Conservation (phyloP, 768 basidiomycete species). For the Leccinum olivaceopallidum region DNA sequence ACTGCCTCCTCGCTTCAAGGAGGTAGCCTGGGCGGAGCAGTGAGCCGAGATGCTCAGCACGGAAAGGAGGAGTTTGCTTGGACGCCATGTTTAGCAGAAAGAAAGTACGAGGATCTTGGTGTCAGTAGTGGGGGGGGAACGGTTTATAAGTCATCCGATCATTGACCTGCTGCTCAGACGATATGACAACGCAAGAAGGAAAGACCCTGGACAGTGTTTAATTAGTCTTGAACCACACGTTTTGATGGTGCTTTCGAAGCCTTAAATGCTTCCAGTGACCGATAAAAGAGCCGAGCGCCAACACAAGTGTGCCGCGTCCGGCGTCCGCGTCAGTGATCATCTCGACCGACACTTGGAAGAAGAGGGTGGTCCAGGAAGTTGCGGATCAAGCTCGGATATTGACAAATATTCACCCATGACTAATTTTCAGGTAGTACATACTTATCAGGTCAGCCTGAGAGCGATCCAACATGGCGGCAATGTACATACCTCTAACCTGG, state of each 20-base stretch:
- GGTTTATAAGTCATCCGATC: not conserved
- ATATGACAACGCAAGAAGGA: not conserved
- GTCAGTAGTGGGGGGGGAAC: not conserved
- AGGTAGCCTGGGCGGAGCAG: slow-evolving; percentile 43
- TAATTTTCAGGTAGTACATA: no score
- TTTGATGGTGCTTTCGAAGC: no score
- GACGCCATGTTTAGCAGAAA: slow-evolving; percentile 12
- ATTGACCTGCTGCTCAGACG: not conserved
- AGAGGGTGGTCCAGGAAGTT: no score
- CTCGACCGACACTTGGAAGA: no score
- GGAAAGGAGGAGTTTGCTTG: slow-evolving; percentile 40
- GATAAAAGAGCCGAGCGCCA: not conserved
- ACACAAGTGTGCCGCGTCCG: not conserved
- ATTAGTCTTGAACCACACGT: not conserved
- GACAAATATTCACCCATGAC: no score
- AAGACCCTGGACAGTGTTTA: not conserved
- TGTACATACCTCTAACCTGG: no score
- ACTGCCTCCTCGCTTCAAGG: slow-evolving; percentile 37
- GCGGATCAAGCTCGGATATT: no score
- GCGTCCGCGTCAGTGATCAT: not conserved
- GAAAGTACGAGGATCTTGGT: not conserved
- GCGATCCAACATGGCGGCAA: no score
- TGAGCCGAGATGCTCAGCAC: slow-evolving; percentile 48
- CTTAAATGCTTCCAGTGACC: no score
- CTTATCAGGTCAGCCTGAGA: no score